phyloP scores from a whole-genome alignment of 805 yeast genomes.

The Priceomyces melissophilus region DNA sequence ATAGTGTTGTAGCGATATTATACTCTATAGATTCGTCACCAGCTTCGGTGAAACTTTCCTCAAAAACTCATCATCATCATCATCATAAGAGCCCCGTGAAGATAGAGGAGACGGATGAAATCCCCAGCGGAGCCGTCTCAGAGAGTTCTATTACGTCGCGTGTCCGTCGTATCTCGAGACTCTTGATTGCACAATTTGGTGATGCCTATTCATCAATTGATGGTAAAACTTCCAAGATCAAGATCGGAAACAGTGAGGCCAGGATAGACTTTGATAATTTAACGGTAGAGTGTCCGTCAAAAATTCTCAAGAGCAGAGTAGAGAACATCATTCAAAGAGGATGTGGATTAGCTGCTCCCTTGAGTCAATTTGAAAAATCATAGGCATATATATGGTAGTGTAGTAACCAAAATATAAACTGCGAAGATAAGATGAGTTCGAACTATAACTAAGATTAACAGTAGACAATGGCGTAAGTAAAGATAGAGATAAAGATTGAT shows the following conservation, averaged over 20 bases:
- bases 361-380: conserved; percentile 45
- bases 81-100: conserved; percentile 32
- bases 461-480: too few species aligned
- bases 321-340: conserved; percentile 79
- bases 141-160: conserved; percentile 27
- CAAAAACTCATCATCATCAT: conserved; percentile 51
- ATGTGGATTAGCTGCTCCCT: conserved; percentile 77
- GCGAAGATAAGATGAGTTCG: background rate
- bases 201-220: conserved; percentile 49
- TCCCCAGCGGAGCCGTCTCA: conserved; percentile 22
- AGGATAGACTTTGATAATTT: conserved; percentile 60
- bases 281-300: conserved; percentile 66
- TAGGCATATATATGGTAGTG: conserved; percentile 1
- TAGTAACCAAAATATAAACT: background rate
- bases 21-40: conserved; percentile 93
- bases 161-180: conserved; percentile 50
- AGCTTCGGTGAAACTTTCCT: conserved; percentile 85
- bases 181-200: conserved; percentile 86
- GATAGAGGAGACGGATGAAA: conserved; percentile 14
- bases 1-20: conserved; percentile 84
- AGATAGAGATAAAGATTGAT: background rate
- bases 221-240: conserved; percentile 53
- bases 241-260: conserved; percentile 76
- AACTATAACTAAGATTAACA: background rate
- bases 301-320: conserved; percentile 76